These are phyloP conservation scores for Phanerochaete carnosa DNA, from an alignment of 768 basidiomycete genomes.

Conservation along the genomic window DNA sequence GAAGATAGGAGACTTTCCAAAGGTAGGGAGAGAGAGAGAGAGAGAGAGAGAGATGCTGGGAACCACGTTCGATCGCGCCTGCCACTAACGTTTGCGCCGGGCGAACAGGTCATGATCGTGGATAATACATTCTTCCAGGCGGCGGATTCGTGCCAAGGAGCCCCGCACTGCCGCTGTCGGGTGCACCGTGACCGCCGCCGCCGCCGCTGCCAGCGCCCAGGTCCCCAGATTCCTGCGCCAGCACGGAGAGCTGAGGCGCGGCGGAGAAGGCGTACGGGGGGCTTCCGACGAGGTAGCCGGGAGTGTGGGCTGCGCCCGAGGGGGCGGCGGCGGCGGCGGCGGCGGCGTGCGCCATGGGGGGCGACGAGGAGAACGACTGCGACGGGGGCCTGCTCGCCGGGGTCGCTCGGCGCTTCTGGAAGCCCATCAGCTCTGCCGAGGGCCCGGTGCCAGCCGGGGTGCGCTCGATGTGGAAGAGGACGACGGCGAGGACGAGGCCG, in stretches of 20 bases:
- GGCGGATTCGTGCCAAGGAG: not conserved
- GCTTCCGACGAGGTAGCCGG: not conserved
- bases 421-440: conserved; percentile 56
- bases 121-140: not conserved
- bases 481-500: conserved; percentile 55
- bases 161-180: not conserved
- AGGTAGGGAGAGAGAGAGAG: not conserved
- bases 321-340: conserved; percentile 6
- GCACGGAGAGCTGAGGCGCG: not conserved
- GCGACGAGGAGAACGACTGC: conserved; percentile 20
- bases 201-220: not conserved
- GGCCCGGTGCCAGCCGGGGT: conserved; percentile 44
- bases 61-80: not conserved
- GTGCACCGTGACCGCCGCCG: not conserved
- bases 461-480: conserved; percentile 70
- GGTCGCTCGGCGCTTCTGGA: conserved; percentile 33
- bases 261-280: not conserved
- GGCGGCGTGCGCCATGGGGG: not conserved
- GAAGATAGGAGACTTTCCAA: not conserved
- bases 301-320: not conserved
- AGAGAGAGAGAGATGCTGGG: not conserved
- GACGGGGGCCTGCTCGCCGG: conserved; percentile 25
- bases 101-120: not conserved
- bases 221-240: not conserved
- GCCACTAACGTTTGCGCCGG: not conserved